Evolutionary conservation across 2,329 filamentous ascomycete species (phyloP), one percentile per base, ranked within the genome.

Genomic region (Trichoderma oligosporum): DNA sequence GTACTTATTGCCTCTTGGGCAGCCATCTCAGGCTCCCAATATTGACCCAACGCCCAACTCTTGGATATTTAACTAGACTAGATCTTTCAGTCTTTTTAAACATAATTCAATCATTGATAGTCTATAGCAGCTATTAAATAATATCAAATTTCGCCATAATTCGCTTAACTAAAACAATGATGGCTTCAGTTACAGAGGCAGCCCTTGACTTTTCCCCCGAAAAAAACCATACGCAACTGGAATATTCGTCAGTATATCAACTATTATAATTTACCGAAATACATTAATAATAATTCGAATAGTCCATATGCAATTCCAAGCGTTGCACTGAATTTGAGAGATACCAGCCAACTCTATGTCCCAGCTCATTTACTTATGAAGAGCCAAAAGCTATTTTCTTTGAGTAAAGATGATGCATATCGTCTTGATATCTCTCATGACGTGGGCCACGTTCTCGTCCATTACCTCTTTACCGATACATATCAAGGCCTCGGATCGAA

Each of bases 401-500:
- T 29, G 22, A 9, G 7, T 22, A 8, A n/a, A 22, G 7, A 36
- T 16, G 36, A 24, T 16, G n/a, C 24, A n/a, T 35, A 47, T 3
- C 47, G 18, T 12, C 27, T 48, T 0, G 44, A 55, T 11, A 27
- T 57, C 11, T 33, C 53, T 6, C 45, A 33, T 6, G 52, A 60
- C 18, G 41, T 56, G 16, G 57, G 38, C 7, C 57, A 60, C 29
- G 35, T 60, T 2, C n/a, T 60, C 29, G 57, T 47, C 6, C 57
- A 60, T 44, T 53, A 52, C 24, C 53, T 60, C 29, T 52, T 52
- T 6, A 60, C 57, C n/a, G 41, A 42, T 3, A 46, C 29, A n/a
- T 60, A 60, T 22, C 38, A 60, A 22, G 47, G 53, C 27, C 53
- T 60, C 8, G 46, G 14, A 31, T 29, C 36, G 11, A 45, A 31